Conservation (phyloP, 2,329 filamentous ascomycete genomes). For the Moelleriella libera region DNA sequence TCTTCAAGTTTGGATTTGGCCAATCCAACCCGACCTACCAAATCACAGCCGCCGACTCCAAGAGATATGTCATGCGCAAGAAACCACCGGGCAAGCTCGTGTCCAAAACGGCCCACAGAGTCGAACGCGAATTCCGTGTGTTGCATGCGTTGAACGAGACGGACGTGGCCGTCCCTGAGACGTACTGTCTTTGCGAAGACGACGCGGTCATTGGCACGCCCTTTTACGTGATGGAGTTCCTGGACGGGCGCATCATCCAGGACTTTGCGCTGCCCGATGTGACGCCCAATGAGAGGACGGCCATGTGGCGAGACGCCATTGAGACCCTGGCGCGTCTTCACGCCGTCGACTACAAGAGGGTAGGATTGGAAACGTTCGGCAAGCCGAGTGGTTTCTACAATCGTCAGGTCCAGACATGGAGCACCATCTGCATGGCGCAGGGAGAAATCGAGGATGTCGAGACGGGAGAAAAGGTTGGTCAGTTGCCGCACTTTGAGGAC, state of each 20-base stretch:
- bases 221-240: slow-evolving; percentile 95
- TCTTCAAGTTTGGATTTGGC: slow-evolving; percentile 74
- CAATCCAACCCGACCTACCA: slow-evolving; percentile 97
- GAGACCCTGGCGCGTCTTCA: slow-evolving; percentile 78
- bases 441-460: slow-evolving; percentile 63
- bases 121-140: slow-evolving; percentile 89
- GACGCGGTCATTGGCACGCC: slow-evolving; percentile 66
- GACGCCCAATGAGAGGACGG: slow-evolving; percentile 50
- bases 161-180: slow-evolving; percentile 72
- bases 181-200: slow-evolving; percentile 80
- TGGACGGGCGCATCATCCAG: slow-evolving; percentile 87
- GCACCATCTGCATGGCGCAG: slow-evolving; percentile 65
- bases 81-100: slow-evolving; percentile 92
- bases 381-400: slow-evolving; percentile 65
- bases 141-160: slow-evolving; percentile 68
- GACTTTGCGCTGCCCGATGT: slow-evolving; percentile 71
- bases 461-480: slow-evolving; percentile 60
- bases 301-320: slow-evolving; percentile 79
- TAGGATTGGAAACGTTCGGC: slow-evolving; percentile 63
- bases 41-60: slow-evolving; percentile 55
- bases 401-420: slow-evolving; percentile 75
- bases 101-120: slow-evolving; percentile 87
- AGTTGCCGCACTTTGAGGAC: slow-evolving; percentile 70
- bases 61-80: slow-evolving; percentile 83
- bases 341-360: slow-evolving; percentile 48